Evolutionary conservation across 2,329 filamentous ascomycete species (phyloP).

Genomic region (Fusarium redolens): DNA sequence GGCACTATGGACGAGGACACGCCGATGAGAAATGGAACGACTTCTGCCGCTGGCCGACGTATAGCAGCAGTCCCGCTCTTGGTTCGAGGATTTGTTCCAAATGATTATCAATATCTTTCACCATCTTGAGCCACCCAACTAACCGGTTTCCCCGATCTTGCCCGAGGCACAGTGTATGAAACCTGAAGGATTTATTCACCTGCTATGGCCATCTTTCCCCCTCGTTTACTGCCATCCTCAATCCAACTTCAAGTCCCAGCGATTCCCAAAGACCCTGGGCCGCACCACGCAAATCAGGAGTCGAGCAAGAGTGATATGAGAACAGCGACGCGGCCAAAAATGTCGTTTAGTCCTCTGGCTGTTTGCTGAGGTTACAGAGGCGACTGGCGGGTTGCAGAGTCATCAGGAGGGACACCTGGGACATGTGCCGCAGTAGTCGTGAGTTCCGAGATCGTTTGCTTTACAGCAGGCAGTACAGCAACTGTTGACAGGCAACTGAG

Average conservation of each 20-base stretch:
- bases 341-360: not conserved
- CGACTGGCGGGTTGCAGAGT: not conserved
- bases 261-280: not conserved
- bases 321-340: not conserved
- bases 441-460: conserved; percentile 47
- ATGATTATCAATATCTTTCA: not conserved
- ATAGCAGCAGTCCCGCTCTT: not conserved
- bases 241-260: not conserved
- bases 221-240: not conserved
- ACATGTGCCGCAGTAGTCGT: conserved; percentile 50
- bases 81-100: not conserved
- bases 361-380: not conserved
- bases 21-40: not conserved
- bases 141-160: not conserved
- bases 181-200: conserved; percentile 12
- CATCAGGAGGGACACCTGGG: conserved; percentile 42
- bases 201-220: not conserved
- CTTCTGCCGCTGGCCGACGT: not conserved
- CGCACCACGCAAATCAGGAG: not conserved
- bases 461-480: conserved; percentile 49
- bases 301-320: not conserved
- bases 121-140: not conserved
- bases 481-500: conserved; percentile 32
- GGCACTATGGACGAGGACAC: not conserved
- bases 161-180: not conserved